Evolutionary conservation across 495 filamentous ascomycete genomes (phyloP), one percentile per base, ranked within the genome.

Genomic region (Penicillium soppii): DNA sequence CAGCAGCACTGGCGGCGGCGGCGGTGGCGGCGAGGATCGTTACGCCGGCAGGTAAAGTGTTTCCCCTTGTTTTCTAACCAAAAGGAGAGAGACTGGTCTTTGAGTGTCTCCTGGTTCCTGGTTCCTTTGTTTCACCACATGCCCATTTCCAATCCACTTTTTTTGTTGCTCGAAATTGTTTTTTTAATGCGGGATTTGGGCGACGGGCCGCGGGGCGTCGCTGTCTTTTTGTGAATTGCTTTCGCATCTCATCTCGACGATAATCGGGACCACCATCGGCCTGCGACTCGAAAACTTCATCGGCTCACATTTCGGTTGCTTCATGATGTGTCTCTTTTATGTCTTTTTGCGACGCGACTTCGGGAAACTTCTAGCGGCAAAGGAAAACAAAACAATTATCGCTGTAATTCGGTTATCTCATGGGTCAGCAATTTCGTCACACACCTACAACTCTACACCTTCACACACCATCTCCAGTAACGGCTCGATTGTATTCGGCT

Each of bases 391-490:
- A 67, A 70, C 61, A 72, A 62, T 67, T 72, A 68, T 69, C 72
- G 72, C 73, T 75, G 72, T 76, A 77, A 77, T 75, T 74, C 70
- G 73, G 70, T 68, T 73, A 58, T 73, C 68, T 73, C 65, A 67
- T 71, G 70, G 63, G 60, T 68, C 74, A 77, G 68, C 74, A 74
- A 66, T 73, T 53, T 65, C 62, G 54, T 74, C 68, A 66, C 69
- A 58, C 62, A 63, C 47, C 62, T 54, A 37, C 62, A 67, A 62
- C 62, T 64, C 56, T 65, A 52, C 44, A 47, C 32, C 44, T 65
- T 52, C 66, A 68, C 56, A 48, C 45, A 40, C 25, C 47, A 49
- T 49, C 47, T 66, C 63, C 66, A 69, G 72, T 77, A 77, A 77
- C 73, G 73, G 73, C 68, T 69, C 71, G 74, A 66, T 68, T 69